Conservation (phyloP, 176 grass and related monocot species). For the Cenchrus purpureus region DNA sequence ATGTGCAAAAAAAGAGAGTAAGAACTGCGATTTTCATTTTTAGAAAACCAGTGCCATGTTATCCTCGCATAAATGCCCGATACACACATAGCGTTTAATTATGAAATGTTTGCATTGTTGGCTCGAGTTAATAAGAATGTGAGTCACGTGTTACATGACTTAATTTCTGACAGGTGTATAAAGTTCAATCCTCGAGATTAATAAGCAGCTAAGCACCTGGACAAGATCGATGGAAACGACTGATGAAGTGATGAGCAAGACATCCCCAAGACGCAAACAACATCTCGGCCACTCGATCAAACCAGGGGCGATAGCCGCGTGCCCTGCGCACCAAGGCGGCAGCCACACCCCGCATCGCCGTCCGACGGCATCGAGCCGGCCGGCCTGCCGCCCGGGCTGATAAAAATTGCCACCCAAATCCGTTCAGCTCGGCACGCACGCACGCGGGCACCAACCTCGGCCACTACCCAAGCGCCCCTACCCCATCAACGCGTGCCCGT, state of each 20-base stretch:
- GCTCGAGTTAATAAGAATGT: background rate
- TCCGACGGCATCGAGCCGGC: background rate
- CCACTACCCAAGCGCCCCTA: conserved; percentile 10
- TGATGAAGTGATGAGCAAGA: background rate
- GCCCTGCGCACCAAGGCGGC: too few relatives aligned
- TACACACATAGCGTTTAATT: background rate
- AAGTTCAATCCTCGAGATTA: background rate
- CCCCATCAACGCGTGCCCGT: background rate
- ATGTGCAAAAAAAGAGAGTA: too few relatives aligned
- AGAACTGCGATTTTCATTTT: too few relatives aligned
- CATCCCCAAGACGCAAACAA: background rate
- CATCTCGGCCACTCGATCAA: too few relatives aligned
- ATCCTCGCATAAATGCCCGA: too few relatives aligned
- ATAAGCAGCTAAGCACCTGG: background rate
- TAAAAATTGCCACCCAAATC: conserved; percentile 30
- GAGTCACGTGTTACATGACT: background rate
- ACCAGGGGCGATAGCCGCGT: too few relatives aligned
- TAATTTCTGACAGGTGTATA: background rate
- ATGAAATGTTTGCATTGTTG: background rate
- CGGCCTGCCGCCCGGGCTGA: background rate
- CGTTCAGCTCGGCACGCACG: background rate
- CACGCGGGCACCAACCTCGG: background rate
- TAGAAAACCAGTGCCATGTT: too few relatives aligned
- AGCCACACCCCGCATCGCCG: background rate
- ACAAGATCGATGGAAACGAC: background rate